Evolutionary conservation across 2,329 filamentous ascomycete species (phyloP).

Genomic region (Nothopassalora personata): DNA sequence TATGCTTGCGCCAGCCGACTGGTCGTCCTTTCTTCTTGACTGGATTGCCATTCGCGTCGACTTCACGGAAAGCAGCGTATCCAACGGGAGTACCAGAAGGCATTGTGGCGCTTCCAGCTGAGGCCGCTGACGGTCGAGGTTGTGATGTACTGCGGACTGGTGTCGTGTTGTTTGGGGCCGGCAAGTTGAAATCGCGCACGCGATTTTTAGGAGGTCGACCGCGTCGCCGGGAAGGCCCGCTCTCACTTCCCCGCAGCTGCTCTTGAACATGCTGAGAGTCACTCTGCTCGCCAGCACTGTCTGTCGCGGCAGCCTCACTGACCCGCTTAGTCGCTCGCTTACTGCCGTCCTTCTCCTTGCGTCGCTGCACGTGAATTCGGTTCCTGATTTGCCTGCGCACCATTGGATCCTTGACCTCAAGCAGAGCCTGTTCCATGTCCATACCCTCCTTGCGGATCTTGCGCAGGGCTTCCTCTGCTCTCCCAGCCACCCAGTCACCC

Average conservation of each 20-base stretch:
- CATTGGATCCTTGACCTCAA: neutral
- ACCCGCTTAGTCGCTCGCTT: neutral
- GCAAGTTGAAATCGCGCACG: neutral
- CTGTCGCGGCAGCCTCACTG: neutral
- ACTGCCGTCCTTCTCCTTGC: neutral
- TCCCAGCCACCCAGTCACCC: slow-evolving; percentile 1
- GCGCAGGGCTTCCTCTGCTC: slow-evolving; percentile 2
- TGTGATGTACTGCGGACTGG: neutral
- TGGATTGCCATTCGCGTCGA: slow-evolving; percentile 30
- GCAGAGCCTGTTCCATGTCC: neutral
- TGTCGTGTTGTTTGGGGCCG: neutral
- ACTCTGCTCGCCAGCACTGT: slow-evolving; percentile 1
- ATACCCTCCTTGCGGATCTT: neutral
- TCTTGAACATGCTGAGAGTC: neutral
- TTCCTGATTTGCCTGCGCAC: slow-evolving; percentile 2
- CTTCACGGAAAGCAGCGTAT: slow-evolving; percentile 40
- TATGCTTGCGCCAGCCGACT: slow-evolving; percentile 46
- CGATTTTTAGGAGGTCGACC: slow-evolving; percentile 8
- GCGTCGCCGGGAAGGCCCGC: neutral
- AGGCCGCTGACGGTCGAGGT: neutral
- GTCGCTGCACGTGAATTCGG: neutral
- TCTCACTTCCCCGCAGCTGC: slow-evolving; percentile 4
- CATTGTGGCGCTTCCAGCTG: slow-evolving; percentile 3
- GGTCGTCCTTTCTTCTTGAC: slow-evolving; percentile 45
- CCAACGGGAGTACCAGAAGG: slow-evolving; percentile 26